Evolutionary conservation across 495 filamentous ascomycete genomes (phyloP), one percentile per base, ranked within the genome.

Genomic region (Penicillium coprophilum): DNA sequence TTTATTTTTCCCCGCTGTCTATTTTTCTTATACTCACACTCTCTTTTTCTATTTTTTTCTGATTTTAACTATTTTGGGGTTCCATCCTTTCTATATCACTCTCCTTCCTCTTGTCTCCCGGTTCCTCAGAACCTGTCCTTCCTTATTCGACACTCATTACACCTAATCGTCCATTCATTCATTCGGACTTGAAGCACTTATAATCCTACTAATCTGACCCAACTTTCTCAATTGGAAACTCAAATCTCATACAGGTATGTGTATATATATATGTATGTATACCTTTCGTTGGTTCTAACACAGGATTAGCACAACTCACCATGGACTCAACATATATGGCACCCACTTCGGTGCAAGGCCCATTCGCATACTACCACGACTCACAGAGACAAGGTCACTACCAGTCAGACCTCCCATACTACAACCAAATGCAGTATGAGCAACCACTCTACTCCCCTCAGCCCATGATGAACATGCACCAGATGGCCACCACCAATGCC

Each of bases 281-380:
- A n/a, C n/a, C n/a, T n/a, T n/a, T n/a, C n/a, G n/a, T n/a, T n/a
- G n/a, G n/a, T n/a, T n/a, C n/a, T n/a, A n/a, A n/a, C n/a, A n/a
- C n/a, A n/a, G 27, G 34, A 24, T 2, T 39, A 49, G 36, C 46
- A 34, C 52, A 72, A 71, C 69, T 19, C 12, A 41, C 24, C 65
- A 86, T 86, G 83, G 83, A 84, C 64, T 70, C 76, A 60, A 73
- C 79, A 66, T 85, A 86, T 66, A 73, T 83, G 59, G 64, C 66
- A 71, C 63, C 70, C 64, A 47, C 66, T 21, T 62, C 63, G 78
- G 56, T 80, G 66, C 87, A 88, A 79, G 88, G 85, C 43, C 80
- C 88, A 17, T 97, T 95, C 81, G 92, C 89, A 84, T 96, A 93
- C 80, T 97, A 96, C 76, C 87, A 84, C 55, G 90, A 93, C 52